These are phyloP conservation scores for Filobasidium uniguttulatum DNA, from an alignment of 1,284 basidiomycete species.

Conservation along the genomic window DNA sequence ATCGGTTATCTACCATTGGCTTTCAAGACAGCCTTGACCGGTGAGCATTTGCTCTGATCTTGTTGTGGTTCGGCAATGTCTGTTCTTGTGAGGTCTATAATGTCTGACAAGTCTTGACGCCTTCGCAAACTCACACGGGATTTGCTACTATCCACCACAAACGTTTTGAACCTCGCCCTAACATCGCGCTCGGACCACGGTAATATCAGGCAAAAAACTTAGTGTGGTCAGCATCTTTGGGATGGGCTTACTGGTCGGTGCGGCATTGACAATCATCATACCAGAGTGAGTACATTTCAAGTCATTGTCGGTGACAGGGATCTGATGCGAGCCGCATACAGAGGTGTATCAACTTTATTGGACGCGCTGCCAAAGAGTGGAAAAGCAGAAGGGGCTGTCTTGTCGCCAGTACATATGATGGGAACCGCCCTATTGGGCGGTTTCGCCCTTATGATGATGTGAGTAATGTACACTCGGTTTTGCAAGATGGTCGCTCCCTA, in stretches of 20 bases:
- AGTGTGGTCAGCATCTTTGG: conserved; percentile 55
- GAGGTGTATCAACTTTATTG: conserved; percentile 37
- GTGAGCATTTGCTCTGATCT: conserved; percentile 4
- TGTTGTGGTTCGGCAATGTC: background rate
- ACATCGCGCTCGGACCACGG: no score
- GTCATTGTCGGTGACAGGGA: background rate
- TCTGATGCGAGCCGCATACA: conserved; percentile 12
- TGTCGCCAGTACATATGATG: conserved; percentile 26
- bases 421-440: conserved; percentile 62
- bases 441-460: conserved; percentile 69
- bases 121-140: no score
- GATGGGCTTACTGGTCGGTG: conserved; percentile 73
- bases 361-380: conserved; percentile 26
- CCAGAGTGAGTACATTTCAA: conserved; percentile 53
- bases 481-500: background rate
- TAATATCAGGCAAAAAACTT: conserved; percentile 43
- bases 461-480: no score
- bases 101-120: no score
- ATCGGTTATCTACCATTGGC: conserved; percentile 61
- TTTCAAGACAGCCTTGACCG: conserved; percentile 32
- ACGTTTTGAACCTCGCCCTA: background rate
- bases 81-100: no score
- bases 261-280: conserved; percentile 77
- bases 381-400: conserved; percentile 27
- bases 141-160: no score